These are phyloP conservation scores for Physcomitrium patens DNA, from an alignment of 225 moss, liverwort and hornwort species.

Conservation along the genomic window DNA sequence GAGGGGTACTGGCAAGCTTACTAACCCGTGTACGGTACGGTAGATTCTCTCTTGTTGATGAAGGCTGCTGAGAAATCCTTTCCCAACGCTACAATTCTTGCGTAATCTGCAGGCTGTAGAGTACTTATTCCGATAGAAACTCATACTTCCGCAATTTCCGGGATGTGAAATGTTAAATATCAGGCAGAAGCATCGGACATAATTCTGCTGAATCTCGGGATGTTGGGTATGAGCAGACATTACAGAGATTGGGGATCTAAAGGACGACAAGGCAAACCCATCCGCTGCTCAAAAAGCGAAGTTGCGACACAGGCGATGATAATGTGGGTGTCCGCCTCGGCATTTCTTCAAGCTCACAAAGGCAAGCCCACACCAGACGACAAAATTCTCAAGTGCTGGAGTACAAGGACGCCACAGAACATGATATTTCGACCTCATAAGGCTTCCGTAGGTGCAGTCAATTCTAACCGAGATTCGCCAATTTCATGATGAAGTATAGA, in stretches of 20 bases:
- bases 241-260: constrained; percentile 48
- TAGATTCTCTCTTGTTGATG: constrained; percentile 51
- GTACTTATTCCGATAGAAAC: constrained; percentile 37
- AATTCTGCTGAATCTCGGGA: constrained; percentile 24
- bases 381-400: constrained; percentile 9
- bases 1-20: constrained; percentile 15
- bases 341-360: constrained; percentile 29
- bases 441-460: constrained; percentile 20
- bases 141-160: not conserved
- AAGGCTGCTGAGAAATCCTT: constrained; percentile 60
- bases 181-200: not conserved
- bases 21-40: constrained; percentile 38
- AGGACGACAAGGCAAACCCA: constrained; percentile 40
- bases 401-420: constrained; percentile 5
- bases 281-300: constrained; percentile 19
- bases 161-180: not conserved
- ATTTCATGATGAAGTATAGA: not conserved
- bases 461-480: not conserved
- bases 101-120: constrained; percentile 52
- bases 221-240: constrained; percentile 33
- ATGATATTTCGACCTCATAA: constrained; percentile 15
- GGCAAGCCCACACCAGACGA: constrained; percentile 21
- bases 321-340: constrained; percentile 17
- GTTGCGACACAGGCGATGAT: constrained; percentile 15
- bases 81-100: constrained; percentile 49